Evolutionary conservation across 495 filamentous ascomycete species (phyloP), one percentile per base, ranked within the genome.

Genomic region (Antarctomyces pellizariae): DNA sequence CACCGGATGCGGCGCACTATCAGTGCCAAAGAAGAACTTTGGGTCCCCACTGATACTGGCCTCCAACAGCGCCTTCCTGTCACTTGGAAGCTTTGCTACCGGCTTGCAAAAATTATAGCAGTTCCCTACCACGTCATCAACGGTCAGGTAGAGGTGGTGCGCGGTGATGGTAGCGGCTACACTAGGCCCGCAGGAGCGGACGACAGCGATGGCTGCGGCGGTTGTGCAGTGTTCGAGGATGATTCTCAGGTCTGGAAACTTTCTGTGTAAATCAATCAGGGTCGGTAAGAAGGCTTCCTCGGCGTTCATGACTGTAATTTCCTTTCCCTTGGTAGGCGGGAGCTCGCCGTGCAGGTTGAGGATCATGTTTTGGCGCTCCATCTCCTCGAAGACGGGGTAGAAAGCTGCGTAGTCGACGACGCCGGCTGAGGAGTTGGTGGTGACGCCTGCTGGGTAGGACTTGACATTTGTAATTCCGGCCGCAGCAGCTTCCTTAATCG

Each of bases 381-480:
- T 92, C 35, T 69, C 71, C 3, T 56, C 62, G 32, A 93, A 83
- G 18, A 90, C 72, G 8, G 72, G 70, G 39, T 78, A 73, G 48
- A 69, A 79, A 21, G 49, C 33, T 11, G 57, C 61, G 38, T 76
- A 74, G 35, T 71, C 66, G 16, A 82, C 52, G 11, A 92, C 78
- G 11, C 82, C 84, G 26, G 65, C 64, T 29, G 68, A 63, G 10
- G 75, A 84, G 50, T 91, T 90, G 29, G 83, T 92, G 0, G 79
- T 92, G 5, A 75, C 63, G 37, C 64, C 66, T 17, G 64, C 65
- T 2, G 67, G 67, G 37, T 72, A 76, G 29, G 57, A 56, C 45
- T 82, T 80, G 23, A 79, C 61, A 11, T 71, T 71, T 18, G 53
- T 50, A 27, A 76, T 61, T 1, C 70, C 69, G 18, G 62, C 58